A percentile compares a stretch with the other conserved stretches of the same genome.
phyloP scores from a whole-genome alignment of 345 rosid species.

The Populus simonii region DNA sequence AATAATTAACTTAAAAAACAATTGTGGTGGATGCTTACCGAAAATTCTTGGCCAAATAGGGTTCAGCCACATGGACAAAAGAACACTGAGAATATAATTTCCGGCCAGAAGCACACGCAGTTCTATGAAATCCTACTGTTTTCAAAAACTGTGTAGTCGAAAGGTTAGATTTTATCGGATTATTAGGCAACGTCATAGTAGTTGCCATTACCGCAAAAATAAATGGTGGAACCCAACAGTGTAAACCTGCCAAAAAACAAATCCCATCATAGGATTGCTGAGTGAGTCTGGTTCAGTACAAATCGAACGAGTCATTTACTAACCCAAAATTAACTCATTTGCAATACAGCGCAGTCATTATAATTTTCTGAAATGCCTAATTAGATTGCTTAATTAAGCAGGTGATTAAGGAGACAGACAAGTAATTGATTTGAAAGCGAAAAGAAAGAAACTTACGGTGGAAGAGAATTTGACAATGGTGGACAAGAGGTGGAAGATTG shows the following conservation, averaged over 20 bases:
- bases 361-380: too few relatives aligned
- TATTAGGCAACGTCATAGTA: slow-evolving; percentile 23
- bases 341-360: too few relatives aligned
- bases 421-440: too few relatives aligned
- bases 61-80: slow-evolving; percentile 31
- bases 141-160: slow-evolving; percentile 22
- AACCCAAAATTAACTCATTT: too few relatives aligned
- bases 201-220: slow-evolving; percentile 35
- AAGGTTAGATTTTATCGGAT: slow-evolving; percentile 20
- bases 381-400: too few relatives aligned
- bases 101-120: slow-evolving; percentile 34
- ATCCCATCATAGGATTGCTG: too few relatives aligned
- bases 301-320: too few relatives aligned
- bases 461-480: too few relatives aligned
- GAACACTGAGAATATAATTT: slow-evolving; percentile 32
- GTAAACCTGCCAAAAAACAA: slow-evolving; percentile 13
- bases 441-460: too few relatives aligned
- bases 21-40: slow-evolving; percentile 27
- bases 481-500: too few relatives aligned
- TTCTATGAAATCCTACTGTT: slow-evolving; percentile 29
- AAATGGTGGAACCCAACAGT: slow-evolving; percentile 1
- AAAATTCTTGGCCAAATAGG: slow-evolving; percentile 29
- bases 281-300: too few relatives aligned
- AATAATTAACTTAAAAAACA: background rate
- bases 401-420: too few relatives aligned